Evolutionary conservation across 495 filamentous ascomycete genomes (phyloP), one percentile per base, ranked within the genome.

Genomic region (Rhizodiscina lignyota): DNA sequence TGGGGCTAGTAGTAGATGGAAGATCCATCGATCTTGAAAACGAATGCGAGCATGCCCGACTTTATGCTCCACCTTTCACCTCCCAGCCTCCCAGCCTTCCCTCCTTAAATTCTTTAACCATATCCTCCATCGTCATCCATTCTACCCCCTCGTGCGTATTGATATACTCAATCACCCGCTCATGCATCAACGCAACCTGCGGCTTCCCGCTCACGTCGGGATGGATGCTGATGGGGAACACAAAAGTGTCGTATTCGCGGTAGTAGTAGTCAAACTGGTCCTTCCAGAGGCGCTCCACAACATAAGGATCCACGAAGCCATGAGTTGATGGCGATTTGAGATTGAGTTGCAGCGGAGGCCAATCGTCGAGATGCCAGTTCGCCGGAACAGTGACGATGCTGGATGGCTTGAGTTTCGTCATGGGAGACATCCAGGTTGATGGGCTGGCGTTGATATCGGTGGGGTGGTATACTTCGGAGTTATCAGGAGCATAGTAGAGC

Each of bases 221-320:
- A 51, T 81, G 76, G 21, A 79, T 74, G 4, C 68, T 73, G 55
- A 80, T 76, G 0, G 76, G 74, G 42, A 79, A 81, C 39, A 77
- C 61, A 39, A 79, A 79, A 26, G 69, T 68, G 36, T 79, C 74
- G 44, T 78, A 78, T 47, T 79, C 70, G 5, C 68, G 53, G 44
- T 78, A 78, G 45, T 74, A 77, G 48, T 73, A 80, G 43, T 77
- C 72, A 37, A 79, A 79, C 39, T 78, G 74, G 36, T 77, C 72
- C 50, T 59, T 24, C 50, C 50, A 49, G 21, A 44, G 22, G 37
- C 36, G 40, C 38, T 55, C 52, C 0, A 53, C 37, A 27, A 56
- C 55, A 24, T 54, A 46, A 5, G 68, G 49, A 38, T 56, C 49
- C 4, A 54, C 40, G 40, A 18, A 46, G 34, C 43, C 39, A 20